Conservation (phyloP, 2,329 filamentous ascomycete genomes). For the Myriosclerotinia scirpicola region DNA sequence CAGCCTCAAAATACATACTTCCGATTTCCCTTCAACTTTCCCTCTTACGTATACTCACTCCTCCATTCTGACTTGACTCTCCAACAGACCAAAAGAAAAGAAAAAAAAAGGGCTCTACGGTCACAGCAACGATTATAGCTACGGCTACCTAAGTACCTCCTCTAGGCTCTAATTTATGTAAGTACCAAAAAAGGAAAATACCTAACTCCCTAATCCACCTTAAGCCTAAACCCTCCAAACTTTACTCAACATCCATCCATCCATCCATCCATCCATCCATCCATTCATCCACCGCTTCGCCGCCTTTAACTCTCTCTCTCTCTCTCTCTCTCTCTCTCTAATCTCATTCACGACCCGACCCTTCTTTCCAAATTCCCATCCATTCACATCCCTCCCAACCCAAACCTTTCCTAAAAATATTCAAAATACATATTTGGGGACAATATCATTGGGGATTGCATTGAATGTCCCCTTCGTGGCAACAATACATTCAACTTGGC, state of each 20-base stretch:
- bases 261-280: neutral
- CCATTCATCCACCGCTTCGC: conserved; percentile 2
- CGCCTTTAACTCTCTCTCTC: neutral
- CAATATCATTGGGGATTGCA: conserved; percentile 21
- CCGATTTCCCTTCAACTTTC: neutral
- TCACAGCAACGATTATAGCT: too few species aligned
- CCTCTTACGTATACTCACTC: too few species aligned
- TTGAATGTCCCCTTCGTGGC: conserved; percentile 21
- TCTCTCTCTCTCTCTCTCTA: too few species aligned
- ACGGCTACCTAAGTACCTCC: too few species aligned
- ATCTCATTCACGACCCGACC: neutral
- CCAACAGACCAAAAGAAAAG: too few species aligned
- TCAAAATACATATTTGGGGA: conserved; percentile 18
- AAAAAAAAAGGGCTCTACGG: too few species aligned
- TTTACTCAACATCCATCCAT: neutral
- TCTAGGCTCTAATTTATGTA: too few species aligned
- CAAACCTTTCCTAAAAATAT: conserved; percentile 2
- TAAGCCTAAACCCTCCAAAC: too few species aligned
- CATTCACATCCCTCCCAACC: conserved; percentile 22
- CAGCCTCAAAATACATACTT: neutral
- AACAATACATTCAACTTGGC: neutral
- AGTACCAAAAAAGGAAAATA: too few species aligned
- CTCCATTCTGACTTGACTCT: neutral
- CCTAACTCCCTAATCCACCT: too few species aligned
- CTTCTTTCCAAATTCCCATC: conserved; percentile 16